Evolutionary conservation across 1,139 yeast genomes (phyloP).

Genomic region (Schwanniomyces etchellsii): DNA sequence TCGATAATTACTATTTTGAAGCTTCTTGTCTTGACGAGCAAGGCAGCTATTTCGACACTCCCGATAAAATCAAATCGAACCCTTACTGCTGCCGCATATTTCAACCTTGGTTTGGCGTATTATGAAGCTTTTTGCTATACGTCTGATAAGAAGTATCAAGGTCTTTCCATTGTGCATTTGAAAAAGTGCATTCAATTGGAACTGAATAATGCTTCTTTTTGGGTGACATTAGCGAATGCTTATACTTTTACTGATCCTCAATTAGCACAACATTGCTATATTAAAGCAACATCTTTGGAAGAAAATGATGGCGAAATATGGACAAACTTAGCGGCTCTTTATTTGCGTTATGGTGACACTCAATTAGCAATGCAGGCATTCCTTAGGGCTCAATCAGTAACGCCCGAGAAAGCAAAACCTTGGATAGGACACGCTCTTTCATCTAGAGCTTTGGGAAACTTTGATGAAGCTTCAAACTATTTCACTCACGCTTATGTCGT

Average conservation of each 20-base stretch:
- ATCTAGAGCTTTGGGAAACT: constrained; percentile 54
- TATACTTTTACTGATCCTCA: constrained; percentile 54
- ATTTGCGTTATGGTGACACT: constrained; percentile 61
- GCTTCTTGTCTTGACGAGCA: constrained; percentile 23
- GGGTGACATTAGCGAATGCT: constrained; percentile 82
- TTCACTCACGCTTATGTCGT: constrained; percentile 75
- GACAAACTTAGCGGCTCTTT: constrained; percentile 79
- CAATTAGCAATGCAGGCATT: constrained; percentile 73
- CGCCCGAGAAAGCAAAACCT: constrained; percentile 71
- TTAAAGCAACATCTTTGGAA: constrained; percentile 70
- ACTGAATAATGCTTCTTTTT: constrained; percentile 60
- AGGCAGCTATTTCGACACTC: constrained; percentile 21
- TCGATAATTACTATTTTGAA: not conserved
- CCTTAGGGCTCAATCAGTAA: constrained; percentile 69
- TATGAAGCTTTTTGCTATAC: constrained; percentile 41
- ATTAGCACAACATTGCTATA: constrained; percentile 88
- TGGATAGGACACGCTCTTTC: constrained; percentile 88
- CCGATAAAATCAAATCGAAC: constrained; percentile 38
- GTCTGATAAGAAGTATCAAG: constrained; percentile 24
- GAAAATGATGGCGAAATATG: constrained; percentile 67
- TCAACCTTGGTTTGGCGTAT: constrained; percentile 67
- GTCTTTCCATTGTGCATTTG: constrained; percentile 48
- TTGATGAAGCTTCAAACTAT: constrained; percentile 43
- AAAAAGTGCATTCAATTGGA: constrained; percentile 71
- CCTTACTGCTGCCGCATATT: constrained; percentile 56